Evolutionary conservation across 2,329 filamentous ascomycete species (phyloP).

Genomic region (Thyridium curvatum): DNA sequence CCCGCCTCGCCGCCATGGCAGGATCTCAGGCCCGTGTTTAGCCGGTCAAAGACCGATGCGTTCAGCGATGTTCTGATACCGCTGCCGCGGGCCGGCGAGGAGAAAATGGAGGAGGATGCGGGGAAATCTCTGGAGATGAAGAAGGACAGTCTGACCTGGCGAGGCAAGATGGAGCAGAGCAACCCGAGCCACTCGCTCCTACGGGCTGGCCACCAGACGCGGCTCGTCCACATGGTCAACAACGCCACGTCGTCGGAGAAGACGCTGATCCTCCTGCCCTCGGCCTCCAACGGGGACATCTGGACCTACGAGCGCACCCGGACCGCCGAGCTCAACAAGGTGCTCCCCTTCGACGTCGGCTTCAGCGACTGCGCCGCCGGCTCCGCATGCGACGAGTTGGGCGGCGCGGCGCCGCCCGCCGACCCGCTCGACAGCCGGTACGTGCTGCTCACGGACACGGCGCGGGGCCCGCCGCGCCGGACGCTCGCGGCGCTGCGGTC

Average conservation of each 20-base stretch:
- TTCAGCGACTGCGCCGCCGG: conserved; percentile 52
- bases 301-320: conserved; percentile 52
- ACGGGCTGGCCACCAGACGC: conserved; percentile 63
- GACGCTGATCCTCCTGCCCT: conserved; percentile 51
- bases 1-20: conserved; percentile 56
- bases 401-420: conserved; percentile 38
- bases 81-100: conserved; percentile 28
- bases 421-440: conserved; percentile 61
- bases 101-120: conserved; percentile 42
- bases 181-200: conserved; percentile 44
- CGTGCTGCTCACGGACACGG: conserved; percentile 66
- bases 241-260: conserved; percentile 43
- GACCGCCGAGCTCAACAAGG: conserved; percentile 44
- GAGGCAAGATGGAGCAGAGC: conserved; percentile 58
- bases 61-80: conserved; percentile 77
- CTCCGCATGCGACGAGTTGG: conserved; percentile 54
- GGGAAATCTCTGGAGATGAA: conserved; percentile 54
- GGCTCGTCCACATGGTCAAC: conserved; percentile 64
- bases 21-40: conserved; percentile 68
- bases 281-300: conserved; percentile 15
- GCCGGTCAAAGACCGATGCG: conserved; percentile 63
- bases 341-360: conserved; percentile 49
- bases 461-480: conserved; percentile 53
- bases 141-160: conserved; percentile 64
- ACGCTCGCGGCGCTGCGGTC: conserved; percentile 62